These are phyloP conservation scores for Fusarium penzigii DNA, from an alignment of 2,329 filamentous ascomycete species.

Conservation along the genomic window DNA sequence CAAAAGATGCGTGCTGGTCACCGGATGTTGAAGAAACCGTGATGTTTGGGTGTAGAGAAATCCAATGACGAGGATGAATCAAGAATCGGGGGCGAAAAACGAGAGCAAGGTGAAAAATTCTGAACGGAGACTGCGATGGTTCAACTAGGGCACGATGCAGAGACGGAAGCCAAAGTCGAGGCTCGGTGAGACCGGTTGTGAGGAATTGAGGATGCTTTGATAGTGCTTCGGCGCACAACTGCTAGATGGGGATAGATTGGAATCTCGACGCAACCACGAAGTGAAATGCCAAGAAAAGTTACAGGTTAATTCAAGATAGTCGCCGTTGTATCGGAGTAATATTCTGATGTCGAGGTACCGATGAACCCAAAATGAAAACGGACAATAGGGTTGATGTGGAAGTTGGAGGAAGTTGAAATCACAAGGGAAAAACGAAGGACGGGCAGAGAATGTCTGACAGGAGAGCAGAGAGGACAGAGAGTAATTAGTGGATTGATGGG, in stretches of 20 bases:
- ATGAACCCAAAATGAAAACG: too few species aligned
- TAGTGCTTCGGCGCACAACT: not conserved
- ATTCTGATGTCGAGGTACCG: too few species aligned
- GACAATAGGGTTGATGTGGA: too few species aligned
- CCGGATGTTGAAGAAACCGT: conserved; percentile 14
- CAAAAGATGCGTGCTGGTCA: conserved; percentile 17
- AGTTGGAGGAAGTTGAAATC: too few species aligned
- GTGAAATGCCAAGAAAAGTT: not conserved
- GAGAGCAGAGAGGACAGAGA: too few species aligned
- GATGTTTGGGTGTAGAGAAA: conserved; percentile 14
- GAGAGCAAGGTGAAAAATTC: not conserved
- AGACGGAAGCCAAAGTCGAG: not conserved
- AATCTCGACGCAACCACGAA: not conserved
- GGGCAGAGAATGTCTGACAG: too few species aligned
- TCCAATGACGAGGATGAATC: not conserved
- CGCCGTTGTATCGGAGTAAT: too few species aligned
- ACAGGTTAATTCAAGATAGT: not conserved
- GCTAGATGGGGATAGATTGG: not conserved
- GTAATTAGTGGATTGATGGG: not conserved
- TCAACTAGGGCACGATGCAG: too few species aligned
- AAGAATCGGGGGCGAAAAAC: not conserved
- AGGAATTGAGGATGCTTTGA: not conserved
- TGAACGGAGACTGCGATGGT: not conserved
- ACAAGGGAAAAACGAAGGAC: too few species aligned
- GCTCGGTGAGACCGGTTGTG: not conserved